Evolutionary conservation across 495 filamentous ascomycete species (phyloP).

Genomic region (Penicillium cinerascens): DNA sequence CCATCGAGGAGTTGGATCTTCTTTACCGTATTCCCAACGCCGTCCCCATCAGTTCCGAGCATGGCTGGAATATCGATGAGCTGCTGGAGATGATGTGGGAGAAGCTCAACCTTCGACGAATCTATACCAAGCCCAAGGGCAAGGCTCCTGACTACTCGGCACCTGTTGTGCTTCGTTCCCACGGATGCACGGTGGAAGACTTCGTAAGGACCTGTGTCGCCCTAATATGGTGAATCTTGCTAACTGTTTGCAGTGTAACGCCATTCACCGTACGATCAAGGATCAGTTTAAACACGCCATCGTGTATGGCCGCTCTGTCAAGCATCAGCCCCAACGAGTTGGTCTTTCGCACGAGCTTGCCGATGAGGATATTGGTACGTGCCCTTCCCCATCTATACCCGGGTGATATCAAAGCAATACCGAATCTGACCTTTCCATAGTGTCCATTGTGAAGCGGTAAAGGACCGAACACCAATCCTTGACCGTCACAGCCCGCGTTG

Average conservation of each 20-base stretch:
- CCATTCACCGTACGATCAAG: conserved; percentile 92
- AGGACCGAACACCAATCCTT: conserved; percentile 14
- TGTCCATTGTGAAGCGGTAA: conserved; percentile 95
- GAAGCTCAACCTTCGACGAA: conserved; percentile 81
- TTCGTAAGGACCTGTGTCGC: conserved; percentile 73
- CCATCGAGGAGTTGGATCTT: conserved; percentile 93
- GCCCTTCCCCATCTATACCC: not conserved
- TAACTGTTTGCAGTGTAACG: conserved; percentile 68
- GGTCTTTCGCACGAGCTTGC: conserved; percentile 86
- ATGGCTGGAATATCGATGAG: conserved; percentile 98
- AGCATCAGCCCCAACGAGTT: conserved; percentile 96
- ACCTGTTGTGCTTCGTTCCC: conserved; percentile 83
- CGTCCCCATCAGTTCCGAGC: conserved; percentile 93
- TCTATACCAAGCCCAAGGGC: conserved; percentile 98
- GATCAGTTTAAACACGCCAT: conserved; percentile 94
- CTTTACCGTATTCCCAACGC: conserved; percentile 96
- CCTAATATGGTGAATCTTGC: conserved; percentile 8
- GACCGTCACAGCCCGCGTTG: conserved; percentile 25
- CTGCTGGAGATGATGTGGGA: conserved; percentile 98
- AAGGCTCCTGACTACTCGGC: conserved; percentile 87
- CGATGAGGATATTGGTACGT: conserved; percentile 96
- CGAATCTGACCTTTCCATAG: conserved; percentile 43
- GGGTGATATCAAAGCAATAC: not conserved
- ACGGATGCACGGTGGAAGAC: conserved; percentile 86
- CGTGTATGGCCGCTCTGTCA: conserved; percentile 96